phyloP scores from a whole-genome alignment of 1,284 basidiomycete genomes.

The Trametes pubescens region DNA sequence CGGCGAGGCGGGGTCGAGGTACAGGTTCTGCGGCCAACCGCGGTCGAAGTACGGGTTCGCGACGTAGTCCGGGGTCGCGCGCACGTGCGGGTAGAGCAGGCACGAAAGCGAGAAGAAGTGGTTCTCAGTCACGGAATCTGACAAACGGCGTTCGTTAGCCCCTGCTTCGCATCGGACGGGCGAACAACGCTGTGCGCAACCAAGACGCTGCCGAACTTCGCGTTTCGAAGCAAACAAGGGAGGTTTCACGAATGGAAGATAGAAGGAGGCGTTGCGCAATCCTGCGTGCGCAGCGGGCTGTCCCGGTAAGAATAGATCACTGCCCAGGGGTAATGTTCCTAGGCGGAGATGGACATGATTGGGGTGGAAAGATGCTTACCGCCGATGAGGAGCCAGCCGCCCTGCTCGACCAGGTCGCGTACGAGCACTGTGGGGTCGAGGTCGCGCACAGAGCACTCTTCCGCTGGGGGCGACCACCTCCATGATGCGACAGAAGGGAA shows the following conservation, averaged over 20 bases:
- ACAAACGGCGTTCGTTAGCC: constrained; percentile 1
- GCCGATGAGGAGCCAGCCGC: constrained; percentile 71
- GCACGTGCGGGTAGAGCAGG: constrained; percentile 67
- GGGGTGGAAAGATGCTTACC: constrained; percentile 49
- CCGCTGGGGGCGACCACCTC: constrained; percentile 55
- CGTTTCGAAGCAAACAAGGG: too few species aligned
- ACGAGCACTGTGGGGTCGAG: constrained; percentile 54
- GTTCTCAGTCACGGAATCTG: constrained; percentile 73
- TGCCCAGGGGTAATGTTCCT: not conserved
- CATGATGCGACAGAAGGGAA: constrained; percentile 61
- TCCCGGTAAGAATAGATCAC: too few species aligned
- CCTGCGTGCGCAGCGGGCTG: too few species aligned
- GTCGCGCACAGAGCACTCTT: constrained; percentile 50
- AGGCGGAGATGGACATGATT: not conserved
- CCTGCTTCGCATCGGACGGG: not conserved
- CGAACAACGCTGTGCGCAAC: not conserved
- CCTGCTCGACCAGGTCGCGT: constrained; percentile 66
- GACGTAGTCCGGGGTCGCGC: constrained; percentile 67
- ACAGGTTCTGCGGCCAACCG: constrained; percentile 68
- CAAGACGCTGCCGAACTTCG: not conserved
- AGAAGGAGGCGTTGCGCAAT: too few species aligned
- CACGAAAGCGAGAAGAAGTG: constrained; percentile 78
- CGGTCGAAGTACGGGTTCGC: constrained; percentile 63
- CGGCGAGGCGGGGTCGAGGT: constrained; percentile 62
- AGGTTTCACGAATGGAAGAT: not conserved